Evolutionary conservation across 139 green algal genomes (phyloP), one percentile per base, ranked within the genome.

Genomic region (Eudorina sp.): DNA sequence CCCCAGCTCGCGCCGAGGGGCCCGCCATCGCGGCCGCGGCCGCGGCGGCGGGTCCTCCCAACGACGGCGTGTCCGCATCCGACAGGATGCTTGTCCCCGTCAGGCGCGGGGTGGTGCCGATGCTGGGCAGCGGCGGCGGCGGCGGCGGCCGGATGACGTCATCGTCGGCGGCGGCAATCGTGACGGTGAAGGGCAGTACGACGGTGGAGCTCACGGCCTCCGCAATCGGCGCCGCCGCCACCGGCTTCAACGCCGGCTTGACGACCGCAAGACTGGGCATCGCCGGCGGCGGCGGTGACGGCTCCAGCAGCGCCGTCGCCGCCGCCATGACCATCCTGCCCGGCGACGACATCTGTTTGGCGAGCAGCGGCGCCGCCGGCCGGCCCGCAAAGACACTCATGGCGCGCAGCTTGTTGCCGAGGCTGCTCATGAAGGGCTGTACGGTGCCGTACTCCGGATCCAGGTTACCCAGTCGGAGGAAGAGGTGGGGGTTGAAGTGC

Each of bases 401-500:
- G 41, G 72, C 27, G 29, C 41, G 72, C 69, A 46, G 14, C 13
- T 34, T 53, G 13, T 13, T 13, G 36, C 72, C 29, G 27, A n/a
- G 21, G 74, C 74, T 7, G 74, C n/a, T 29, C 31, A 23, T 3
- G 38, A 29, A 11, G 66, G 36, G 16, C 19, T 31, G 29, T 7
- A 58, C 51, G 51, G 5, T 51, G 43, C 21, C 40, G 43, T 64
- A 69, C 31, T 70, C 46, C 9, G 40, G 53, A 21, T 86, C 29
- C 62, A 86, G 45, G 82, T 53, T 79, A 18, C 9, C 29, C 31
- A 88, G 25, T 3, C 68, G 66, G 36, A 81, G 68, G 68, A 88
- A 88, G 8, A 88, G 29, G 68, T 88, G 83, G 3, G 83, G 68
- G 38, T 53, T 58, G 83, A 88, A 88, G 69, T 81, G 23, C 14